Conservation (phyloP, 345 rosid genomes). For the Excoecaria agallocha region DNA sequence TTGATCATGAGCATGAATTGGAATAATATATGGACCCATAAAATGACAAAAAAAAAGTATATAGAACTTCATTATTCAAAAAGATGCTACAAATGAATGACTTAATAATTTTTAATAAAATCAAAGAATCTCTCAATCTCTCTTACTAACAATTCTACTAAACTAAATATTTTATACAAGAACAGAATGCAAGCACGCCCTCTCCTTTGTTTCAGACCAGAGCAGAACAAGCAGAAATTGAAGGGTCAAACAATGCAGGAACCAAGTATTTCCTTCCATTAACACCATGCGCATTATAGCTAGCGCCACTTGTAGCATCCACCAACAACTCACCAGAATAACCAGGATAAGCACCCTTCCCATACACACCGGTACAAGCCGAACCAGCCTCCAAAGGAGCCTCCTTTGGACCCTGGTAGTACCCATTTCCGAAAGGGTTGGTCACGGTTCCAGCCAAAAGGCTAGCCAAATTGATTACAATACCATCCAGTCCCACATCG, state of each 20-base stretch:
- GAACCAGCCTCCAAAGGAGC: slow-evolving; percentile 35
- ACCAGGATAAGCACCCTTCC: slow-evolving; percentile 32
- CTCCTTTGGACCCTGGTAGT: slow-evolving; percentile 32
- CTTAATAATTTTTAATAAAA: too few relatives aligned
- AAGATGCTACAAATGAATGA: too few relatives aligned
- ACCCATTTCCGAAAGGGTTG: slow-evolving; percentile 32
- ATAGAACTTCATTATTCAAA: too few relatives aligned
- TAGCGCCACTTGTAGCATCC: slow-evolving; percentile 26
- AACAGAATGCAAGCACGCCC: too few relatives aligned
- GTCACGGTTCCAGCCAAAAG: slow-evolving; percentile 34
- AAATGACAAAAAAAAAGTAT: too few relatives aligned
- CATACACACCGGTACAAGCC: slow-evolving; percentile 28
- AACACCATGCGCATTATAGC: slow-evolving; percentile 29
- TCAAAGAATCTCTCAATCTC: too few relatives aligned
- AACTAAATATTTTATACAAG: too few relatives aligned
- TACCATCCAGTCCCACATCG: slow-evolving; percentile 32
- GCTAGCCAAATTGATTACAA: slow-evolving; percentile 27
- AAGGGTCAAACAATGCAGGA: slow-evolving; percentile 32
- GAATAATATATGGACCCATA: too few relatives aligned
- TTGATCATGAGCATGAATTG: too few relatives aligned
- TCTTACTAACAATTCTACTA: too few relatives aligned
- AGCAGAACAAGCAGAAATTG: slow-evolving; percentile 23
- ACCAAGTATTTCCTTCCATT: slow-evolving; percentile 32
- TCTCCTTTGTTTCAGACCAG: background rate
- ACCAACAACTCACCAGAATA: slow-evolving; percentile 27